Evolutionary conservation across 257 asterid genomes (phyloP).

Genomic region (Schizonepeta tenuifolia): DNA sequence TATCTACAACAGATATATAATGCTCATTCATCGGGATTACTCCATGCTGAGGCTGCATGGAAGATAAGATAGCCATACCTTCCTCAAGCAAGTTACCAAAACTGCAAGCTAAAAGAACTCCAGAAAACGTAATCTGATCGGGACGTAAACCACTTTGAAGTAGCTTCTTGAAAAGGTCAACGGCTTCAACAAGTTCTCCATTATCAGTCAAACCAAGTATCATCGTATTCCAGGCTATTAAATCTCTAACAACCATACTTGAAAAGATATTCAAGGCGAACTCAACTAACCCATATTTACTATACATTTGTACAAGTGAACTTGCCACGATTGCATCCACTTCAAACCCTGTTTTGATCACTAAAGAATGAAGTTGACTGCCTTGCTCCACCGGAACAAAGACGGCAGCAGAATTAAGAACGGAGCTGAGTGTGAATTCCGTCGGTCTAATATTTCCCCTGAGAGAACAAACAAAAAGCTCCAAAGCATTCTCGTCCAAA

Average conservation of each 20-base stretch:
- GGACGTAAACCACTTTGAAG: slow-evolving; percentile 53
- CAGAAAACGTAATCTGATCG: slow-evolving; percentile 54
- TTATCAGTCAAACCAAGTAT: slow-evolving; percentile 56
- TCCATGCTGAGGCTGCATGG: slow-evolving; percentile 57
- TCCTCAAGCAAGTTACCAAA: slow-evolving; percentile 56
- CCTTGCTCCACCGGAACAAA: slow-evolving; percentile 56
- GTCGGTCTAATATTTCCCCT: slow-evolving; percentile 57
- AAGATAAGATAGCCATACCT: slow-evolving; percentile 51
- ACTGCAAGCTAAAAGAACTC: slow-evolving; percentile 61
- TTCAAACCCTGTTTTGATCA: slow-evolving; percentile 65
- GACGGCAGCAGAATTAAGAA: slow-evolving; percentile 49
- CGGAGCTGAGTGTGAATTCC: slow-evolving; percentile 61
- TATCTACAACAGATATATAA: slow-evolving; percentile 47
- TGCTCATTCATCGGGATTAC: slow-evolving; percentile 55
- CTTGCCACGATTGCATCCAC: slow-evolving; percentile 55
- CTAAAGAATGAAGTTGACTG: slow-evolving; percentile 62
- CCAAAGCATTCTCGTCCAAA: slow-evolving; percentile 50
- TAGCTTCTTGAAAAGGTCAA: slow-evolving; percentile 48
- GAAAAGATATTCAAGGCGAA: slow-evolving; percentile 45
- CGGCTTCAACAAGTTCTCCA: slow-evolving; percentile 56
- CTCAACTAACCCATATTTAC: slow-evolving; percentile 53
- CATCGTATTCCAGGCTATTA: slow-evolving; percentile 69
- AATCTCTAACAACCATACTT: slow-evolving; percentile 50
- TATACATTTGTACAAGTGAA: slow-evolving; percentile 62
- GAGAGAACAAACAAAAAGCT: slow-evolving; percentile 47